Conservation (phyloP, 2,329 filamentous ascomycete genomes). For the Xylaria polymorpha region DNA sequence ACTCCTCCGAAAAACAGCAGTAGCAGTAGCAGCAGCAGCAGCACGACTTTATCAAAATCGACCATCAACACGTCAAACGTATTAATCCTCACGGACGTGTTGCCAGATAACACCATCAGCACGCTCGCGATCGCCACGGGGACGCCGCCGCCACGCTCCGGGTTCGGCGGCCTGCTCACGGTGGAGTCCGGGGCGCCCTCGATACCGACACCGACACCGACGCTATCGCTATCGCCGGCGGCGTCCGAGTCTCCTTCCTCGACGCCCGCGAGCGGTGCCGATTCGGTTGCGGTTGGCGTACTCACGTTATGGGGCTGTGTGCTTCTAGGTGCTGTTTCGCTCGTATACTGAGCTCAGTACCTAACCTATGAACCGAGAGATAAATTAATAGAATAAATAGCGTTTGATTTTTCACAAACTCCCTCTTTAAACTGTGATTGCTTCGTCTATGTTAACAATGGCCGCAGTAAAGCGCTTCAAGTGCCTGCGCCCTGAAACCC, state of each 20-base stretch:
- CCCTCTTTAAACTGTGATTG: not conserved
- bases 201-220: constrained; percentile 9
- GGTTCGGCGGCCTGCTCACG: constrained; percentile 17
- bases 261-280: constrained; percentile 7
- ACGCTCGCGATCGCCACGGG: constrained; percentile 29
- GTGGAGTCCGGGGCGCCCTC: not conserved
- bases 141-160: constrained; percentile 28
- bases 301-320: constrained; percentile 21
- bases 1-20: not conserved
- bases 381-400: not conserved
- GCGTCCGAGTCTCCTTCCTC: not conserved
- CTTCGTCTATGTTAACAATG: not conserved
- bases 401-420: not conserved
- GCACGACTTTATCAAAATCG: constrained; percentile 1
- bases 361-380: not conserved
- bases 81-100: constrained; percentile 24
- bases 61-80: constrained; percentile 24
- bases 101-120: constrained; percentile 10
- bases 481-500: not conserved
- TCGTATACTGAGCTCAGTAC: constrained; percentile 17
- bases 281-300: constrained; percentile 13
- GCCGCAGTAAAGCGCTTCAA: not conserved
- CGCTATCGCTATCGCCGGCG: not conserved
- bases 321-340: constrained; percentile 13
- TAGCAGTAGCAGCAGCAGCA: constrained; percentile 6